These are phyloP conservation scores for Zoysia matrella DNA, from an alignment of 202 grass and related monocot genomes.

Conservation along the genomic window DNA sequence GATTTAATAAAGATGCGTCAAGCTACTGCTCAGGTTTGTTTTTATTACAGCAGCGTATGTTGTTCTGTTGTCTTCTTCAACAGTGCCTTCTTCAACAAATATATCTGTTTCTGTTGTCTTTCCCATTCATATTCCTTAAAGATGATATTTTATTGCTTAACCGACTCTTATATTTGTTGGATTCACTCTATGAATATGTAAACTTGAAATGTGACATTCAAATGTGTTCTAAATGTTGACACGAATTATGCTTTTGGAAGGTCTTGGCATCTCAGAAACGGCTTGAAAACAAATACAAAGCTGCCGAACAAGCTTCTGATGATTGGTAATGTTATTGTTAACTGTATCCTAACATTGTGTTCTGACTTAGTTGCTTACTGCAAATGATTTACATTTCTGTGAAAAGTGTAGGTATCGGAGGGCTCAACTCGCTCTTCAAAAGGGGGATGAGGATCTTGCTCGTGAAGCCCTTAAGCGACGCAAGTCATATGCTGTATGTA, in stretches of 20 bases:
- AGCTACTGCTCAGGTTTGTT: conserved; percentile 93
- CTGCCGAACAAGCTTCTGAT: conserved; percentile 70
- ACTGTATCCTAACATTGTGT: conserved; percentile 11
- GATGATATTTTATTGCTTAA: not conserved
- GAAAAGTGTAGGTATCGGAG: conserved; percentile 66
- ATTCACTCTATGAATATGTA: not conserved
- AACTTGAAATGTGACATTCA: conserved; percentile 6
- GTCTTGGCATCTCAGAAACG: conserved; percentile 91
- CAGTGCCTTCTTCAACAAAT: not conserved
- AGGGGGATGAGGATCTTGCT: conserved; percentile 92
- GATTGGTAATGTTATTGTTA: conserved; percentile 71
- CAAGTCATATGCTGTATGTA: conserved; percentile 93
- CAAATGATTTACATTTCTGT: not conserved
- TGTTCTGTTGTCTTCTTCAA: too few species aligned
- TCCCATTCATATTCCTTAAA: not conserved
- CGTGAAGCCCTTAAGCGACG: conserved; percentile 91
- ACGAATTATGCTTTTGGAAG: conserved; percentile 52
- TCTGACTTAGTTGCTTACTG: conserved; percentile 33
- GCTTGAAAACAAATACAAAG: conserved; percentile 90
- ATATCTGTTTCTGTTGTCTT: not conserved
- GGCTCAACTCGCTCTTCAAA: conserved; percentile 90
- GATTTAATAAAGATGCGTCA: conserved; percentile 99
- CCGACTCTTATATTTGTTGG: conserved; percentile 2
- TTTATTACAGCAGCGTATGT: not conserved
- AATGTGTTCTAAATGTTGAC: conserved; percentile 26